phyloP scores from a whole-genome alignment of 1,284 basidiomycete species.

The Coniferiporia weirii region DNA sequence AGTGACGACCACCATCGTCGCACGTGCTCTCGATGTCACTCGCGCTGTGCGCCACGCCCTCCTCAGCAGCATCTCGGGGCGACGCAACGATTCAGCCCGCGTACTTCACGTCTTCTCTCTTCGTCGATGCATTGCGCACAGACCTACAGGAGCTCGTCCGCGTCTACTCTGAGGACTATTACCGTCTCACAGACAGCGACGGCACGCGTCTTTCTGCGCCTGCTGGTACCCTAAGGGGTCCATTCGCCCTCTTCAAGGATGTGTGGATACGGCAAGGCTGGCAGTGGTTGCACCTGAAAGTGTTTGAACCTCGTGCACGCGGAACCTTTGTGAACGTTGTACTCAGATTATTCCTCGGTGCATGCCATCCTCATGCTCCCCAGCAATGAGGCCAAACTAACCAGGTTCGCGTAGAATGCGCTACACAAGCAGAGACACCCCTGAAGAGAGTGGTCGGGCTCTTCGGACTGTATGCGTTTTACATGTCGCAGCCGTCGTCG shows the following conservation, averaged over 20 bases:
- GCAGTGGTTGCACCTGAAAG: slow-evolving; percentile 67
- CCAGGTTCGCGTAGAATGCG: slow-evolving; percentile 43
- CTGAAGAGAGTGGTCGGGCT: slow-evolving; percentile 51
- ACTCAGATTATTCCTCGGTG: slow-evolving; percentile 63
- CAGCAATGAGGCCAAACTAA: not conserved
- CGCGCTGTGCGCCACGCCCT: slow-evolving; percentile 16
- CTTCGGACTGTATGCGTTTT: slow-evolving; percentile 65
- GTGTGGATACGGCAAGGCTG: slow-evolving; percentile 66
- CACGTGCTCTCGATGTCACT: not conserved
- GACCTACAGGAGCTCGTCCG: slow-evolving; percentile 52
- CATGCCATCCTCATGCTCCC: slow-evolving; percentile 17
- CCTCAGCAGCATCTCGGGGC: slow-evolving; percentile 40
- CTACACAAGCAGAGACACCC: slow-evolving; percentile 41
- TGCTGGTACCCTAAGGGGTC: slow-evolving; percentile 31
- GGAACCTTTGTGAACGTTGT: slow-evolving; percentile 53
- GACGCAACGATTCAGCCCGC: slow-evolving; percentile 60
- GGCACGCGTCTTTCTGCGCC: not conserved
- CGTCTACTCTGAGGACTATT: slow-evolving; percentile 43
- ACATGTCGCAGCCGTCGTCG: slow-evolving; percentile 54
- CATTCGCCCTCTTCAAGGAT: slow-evolving; percentile 63
- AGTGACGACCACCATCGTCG: not conserved
- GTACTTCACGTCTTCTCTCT: slow-evolving; percentile 72
- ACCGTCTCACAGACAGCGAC: slow-evolving; percentile 16
- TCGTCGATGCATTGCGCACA: slow-evolving; percentile 56
- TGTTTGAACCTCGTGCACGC: slow-evolving; percentile 58